Percentiles rank a stretch among this genome's conserved stretches.
These are phyloP conservation scores for Rhizopogon roseolus DNA, from an alignment of 768 basidiomycete species.

Conservation along the genomic window DNA sequence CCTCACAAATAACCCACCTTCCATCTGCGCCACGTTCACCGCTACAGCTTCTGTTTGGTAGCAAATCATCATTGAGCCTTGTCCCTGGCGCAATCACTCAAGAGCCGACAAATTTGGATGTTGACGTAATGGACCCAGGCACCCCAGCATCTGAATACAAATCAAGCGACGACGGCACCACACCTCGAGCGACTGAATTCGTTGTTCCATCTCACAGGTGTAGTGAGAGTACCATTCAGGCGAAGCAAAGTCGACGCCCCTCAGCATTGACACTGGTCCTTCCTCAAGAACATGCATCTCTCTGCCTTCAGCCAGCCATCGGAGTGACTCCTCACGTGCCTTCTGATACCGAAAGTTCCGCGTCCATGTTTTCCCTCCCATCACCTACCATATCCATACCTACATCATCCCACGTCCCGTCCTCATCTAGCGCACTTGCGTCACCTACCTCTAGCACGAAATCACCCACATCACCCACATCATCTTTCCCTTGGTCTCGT, in stretches of 20 bases:
- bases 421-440: not conserved
- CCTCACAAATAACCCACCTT: constrained; percentile 1
- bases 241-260: constrained; percentile 5
- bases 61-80: constrained; percentile 3
- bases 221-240: constrained; percentile 1
- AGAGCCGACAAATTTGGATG: not conserved
- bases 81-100: not conserved
- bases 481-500: constrained; percentile 15
- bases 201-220: not conserved
- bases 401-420: not conserved
- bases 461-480: constrained; percentile 1
- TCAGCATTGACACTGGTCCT: constrained; percentile 11
- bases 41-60: constrained; percentile 6
- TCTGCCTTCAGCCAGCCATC: constrained; percentile 14
- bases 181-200: constrained; percentile 19
- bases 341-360: constrained; percentile 13
- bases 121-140: constrained; percentile 4
- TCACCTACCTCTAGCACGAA: constrained; percentile 4
- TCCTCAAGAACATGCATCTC: constrained; percentile 1
- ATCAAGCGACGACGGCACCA: constrained; percentile 18
- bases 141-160: constrained; percentile 3
- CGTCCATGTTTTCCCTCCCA: constrained; percentile 7
- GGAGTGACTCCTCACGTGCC: constrained; percentile 16
- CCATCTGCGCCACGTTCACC: constrained; percentile 1
- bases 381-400: constrained; percentile 10